phyloP scores from a whole-genome alignment of 2,329 filamentous ascomycete species.

The Triangularia setosa region DNA sequence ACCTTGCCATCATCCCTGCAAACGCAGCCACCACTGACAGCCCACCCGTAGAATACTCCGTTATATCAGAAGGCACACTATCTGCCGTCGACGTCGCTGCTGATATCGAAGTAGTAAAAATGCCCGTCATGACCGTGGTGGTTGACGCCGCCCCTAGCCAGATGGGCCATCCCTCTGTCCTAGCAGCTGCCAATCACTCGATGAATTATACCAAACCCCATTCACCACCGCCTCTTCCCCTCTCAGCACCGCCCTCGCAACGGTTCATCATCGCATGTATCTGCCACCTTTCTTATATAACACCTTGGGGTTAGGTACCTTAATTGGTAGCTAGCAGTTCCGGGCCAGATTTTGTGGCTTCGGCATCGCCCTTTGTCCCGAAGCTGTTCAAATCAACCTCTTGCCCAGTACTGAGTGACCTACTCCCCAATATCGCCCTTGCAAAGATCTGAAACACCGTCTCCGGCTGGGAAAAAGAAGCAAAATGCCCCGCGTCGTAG shows the following conservation, averaged over 20 bases:
- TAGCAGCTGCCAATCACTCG: background rate
- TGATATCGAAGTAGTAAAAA: background rate
- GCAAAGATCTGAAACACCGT: constrained; percentile 46
- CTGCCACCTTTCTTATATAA: background rate
- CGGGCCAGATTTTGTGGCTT: background rate
- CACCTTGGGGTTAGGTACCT: background rate
- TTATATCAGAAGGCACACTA: background rate
- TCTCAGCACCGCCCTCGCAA: background rate
- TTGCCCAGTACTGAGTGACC: constrained; percentile 24
- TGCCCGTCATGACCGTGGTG: background rate
- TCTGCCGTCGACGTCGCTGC: background rate
- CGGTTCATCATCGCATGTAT: background rate
- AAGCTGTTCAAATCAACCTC: background rate
- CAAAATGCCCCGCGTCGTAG: constrained; percentile 53
- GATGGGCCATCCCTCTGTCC: background rate
- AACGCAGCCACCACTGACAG: background rate
- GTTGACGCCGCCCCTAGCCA: background rate
- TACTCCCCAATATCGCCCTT: constrained; percentile 38
- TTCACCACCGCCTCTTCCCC: background rate
- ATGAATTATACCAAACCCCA: background rate
- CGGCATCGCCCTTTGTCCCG: background rate
- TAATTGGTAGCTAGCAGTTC: background rate
- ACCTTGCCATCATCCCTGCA: background rate
- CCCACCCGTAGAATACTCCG: background rate
- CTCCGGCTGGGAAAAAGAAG: constrained; percentile 46